phyloP scores from a whole-genome alignment of 208 protist genomes.

The Zelonia costaricensis region DNA sequence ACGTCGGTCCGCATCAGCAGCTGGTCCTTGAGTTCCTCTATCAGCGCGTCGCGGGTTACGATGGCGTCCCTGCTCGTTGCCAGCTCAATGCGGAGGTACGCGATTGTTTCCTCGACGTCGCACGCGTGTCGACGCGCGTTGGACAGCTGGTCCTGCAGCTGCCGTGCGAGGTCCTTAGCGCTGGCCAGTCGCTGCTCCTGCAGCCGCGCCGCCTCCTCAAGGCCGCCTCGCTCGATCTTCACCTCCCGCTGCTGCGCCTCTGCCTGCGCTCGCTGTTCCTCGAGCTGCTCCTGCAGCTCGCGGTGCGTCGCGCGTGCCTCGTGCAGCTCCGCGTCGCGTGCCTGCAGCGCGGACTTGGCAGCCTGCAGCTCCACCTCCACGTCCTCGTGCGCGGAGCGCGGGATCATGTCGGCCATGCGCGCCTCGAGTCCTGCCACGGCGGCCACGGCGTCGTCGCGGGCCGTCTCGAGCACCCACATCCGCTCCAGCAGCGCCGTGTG shows the following conservation, averaged over 20 bases:
- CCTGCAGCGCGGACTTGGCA: slow-evolving; percentile 16
- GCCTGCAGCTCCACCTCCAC: slow-evolving; percentile 39
- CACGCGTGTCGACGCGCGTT: slow-evolving; percentile 20
- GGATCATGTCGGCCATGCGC: slow-evolving; percentile 44
- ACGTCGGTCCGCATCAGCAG: slow-evolving; percentile 43
- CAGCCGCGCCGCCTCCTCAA: slow-evolving; percentile 12
- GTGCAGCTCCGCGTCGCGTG: slow-evolving; percentile 37
- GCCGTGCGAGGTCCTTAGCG: slow-evolving; percentile 11
- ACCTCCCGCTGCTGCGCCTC: slow-evolving; percentile 16
- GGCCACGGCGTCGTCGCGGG: slow-evolving; percentile 43
- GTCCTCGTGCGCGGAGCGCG: slow-evolving; percentile 44
- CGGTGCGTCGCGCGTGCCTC: slow-evolving; percentile 15
- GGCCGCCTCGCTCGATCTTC: slow-evolving; percentile 1
- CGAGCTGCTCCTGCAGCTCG: slow-evolving; percentile 12
- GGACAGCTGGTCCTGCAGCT: slow-evolving; percentile 13
- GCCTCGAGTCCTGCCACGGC: slow-evolving; percentile 13
- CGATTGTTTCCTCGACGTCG: slow-evolving; percentile 17
- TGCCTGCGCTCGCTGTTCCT: slow-evolving; percentile 22
- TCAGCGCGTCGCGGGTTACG: slow-evolving; percentile 3
- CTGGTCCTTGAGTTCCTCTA: slow-evolving; percentile 31
- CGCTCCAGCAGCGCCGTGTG: slow-evolving; percentile 64
- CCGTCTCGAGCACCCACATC: slow-evolving; percentile 69
- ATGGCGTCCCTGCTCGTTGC: slow-evolving; percentile 4
- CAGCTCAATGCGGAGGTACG: slow-evolving; percentile 12
- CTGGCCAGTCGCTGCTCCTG: slow-evolving; percentile 11